Conservation (phyloP, 1,139 yeast genomes). For the Kurtzmaniella quercitrusa region DNA sequence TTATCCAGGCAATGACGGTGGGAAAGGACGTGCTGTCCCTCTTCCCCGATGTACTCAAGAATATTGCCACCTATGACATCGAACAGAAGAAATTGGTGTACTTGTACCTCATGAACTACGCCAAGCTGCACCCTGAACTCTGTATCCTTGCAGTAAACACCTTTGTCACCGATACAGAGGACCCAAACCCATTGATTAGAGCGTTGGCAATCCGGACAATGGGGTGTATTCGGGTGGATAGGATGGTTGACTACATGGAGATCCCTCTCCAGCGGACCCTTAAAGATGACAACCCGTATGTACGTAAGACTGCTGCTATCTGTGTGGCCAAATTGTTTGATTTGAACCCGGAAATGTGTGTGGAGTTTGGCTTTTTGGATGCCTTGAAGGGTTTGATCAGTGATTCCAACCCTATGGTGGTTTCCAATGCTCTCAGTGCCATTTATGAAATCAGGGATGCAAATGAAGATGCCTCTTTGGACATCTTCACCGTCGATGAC, state of each 20-base stretch:
- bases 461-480: constrained; percentile 45
- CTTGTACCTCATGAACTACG: constrained; percentile 92
- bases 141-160: constrained; percentile 96
- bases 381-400: constrained; percentile 65
- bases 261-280: constrained; percentile 82
- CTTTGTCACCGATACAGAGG: constrained; percentile 93
- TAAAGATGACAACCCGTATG: constrained; percentile 93
- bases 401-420: constrained; percentile 95
- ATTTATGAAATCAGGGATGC: constrained; percentile 76
- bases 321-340: constrained; percentile 96
- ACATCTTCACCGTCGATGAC: constrained; percentile 36
- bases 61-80: constrained; percentile 93
- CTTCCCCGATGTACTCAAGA: constrained; percentile 94
- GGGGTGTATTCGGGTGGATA: constrained; percentile 97
- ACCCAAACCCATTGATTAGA: constrained; percentile 92
- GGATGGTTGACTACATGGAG: constrained; percentile 92
- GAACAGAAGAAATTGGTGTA: constrained; percentile 97
- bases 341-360: constrained; percentile 71
- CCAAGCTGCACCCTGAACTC: constrained; percentile 92
- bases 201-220: constrained; percentile 96
- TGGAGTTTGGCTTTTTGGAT: constrained; percentile 82
- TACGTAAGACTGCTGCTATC: constrained; percentile 94
- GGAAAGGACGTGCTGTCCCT: constrained; percentile 97
- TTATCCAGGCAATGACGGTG: constrained; percentile 96
- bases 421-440: constrained; percentile 88